Base-by-base conservation (phyloP, 805 yeast genomes). In the Starmerella vitae region DNA sequence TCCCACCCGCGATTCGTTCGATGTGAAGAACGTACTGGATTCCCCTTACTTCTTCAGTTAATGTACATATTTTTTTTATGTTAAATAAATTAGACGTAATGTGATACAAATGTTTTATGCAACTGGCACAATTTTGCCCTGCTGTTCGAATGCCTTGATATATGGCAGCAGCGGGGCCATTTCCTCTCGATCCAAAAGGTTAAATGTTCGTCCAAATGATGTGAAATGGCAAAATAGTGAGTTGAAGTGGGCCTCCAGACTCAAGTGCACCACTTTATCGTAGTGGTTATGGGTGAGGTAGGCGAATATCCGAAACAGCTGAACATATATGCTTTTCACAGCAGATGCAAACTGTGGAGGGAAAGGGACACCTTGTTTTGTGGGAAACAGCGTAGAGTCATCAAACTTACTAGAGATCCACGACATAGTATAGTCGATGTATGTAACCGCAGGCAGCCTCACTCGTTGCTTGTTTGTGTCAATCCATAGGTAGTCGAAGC, bases 221-320 rank as follows among this genome's bases (percentile, higher is more conserved):
- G 88, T 71, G 54, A 81, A 91, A 57, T 91, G 98, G 13, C 94
- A 91, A 61, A 93, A 91, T 51, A 86, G 82, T 3, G 97, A 86
- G 59, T 91, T 91, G 94, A 94, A 91, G 58, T 91, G 97, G 1
- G 97, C 95, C 57, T 91, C 98, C 43, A 91, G 60, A 2, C 93
- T 78, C 43, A 91, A 62, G 58, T 91, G 96, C n/a, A 88, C 75
- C 19, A 88, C 71, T 55, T 79, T 84, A 49, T 88, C 98, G 60
- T 85, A 91, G 58, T 91, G 98, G 58, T 85, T 84, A 61, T 84
- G 82, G 58, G 86, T 91, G 28, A 91, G 76, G 56, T 86, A 94
- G 3, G 98, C 98, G 62, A 88, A 86, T 13, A 91, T 82, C 49
- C 97, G 71, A 56, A 91, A 85, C 84, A 91, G 80, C 56, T 91